These are phyloP conservation scores for Solidago caesia DNA, from an alignment of 129 eudicot species.

Conservation along the genomic window DNA sequence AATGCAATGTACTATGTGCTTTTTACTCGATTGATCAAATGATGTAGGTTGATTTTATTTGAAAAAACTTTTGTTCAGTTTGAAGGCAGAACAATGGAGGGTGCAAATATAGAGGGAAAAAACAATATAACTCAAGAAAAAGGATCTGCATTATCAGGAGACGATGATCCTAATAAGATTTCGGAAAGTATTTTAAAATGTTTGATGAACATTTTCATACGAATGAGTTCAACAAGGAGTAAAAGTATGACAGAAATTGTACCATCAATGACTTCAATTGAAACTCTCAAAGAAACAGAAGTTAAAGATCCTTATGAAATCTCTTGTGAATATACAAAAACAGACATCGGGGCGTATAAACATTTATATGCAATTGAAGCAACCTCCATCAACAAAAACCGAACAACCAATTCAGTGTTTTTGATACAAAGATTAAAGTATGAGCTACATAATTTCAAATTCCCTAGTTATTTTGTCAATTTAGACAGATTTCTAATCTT, in stretches of 20 bases:
- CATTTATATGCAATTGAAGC: conserved; percentile 59
- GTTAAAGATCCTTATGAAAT: conserved; percentile 68
- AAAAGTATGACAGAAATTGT: conserved; percentile 42
- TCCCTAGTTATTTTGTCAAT: background rate
- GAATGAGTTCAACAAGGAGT: conserved; percentile 64
- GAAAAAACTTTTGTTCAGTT: conserved; percentile 47
- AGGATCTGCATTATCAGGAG: conserved; percentile 31
- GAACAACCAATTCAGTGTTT: conserved; percentile 58
- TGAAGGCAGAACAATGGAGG: conserved; percentile 42
- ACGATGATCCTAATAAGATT: conserved; percentile 62
- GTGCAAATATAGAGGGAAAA: conserved; percentile 38
- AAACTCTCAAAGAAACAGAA: conserved; percentile 35
- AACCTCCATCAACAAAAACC: conserved; percentile 55
- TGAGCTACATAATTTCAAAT: conserved; percentile 12
- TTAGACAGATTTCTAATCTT: conserved; percentile 2
- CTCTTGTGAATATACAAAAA: conserved; percentile 44
- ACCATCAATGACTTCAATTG: conserved; percentile 39
- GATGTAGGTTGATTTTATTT: no score
- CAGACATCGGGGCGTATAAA: conserved; percentile 74
- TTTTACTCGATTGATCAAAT: no score
- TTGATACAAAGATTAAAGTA: conserved; percentile 74
- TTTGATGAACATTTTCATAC: conserved; percentile 60
- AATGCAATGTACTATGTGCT: no score
- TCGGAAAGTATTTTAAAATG: conserved; percentile 75
- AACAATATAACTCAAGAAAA: conserved; percentile 36